Evolutionary conservation across 1,284 basidiomycete genomes (phyloP).

Genomic region (Phenoliferia sp.): DNA sequence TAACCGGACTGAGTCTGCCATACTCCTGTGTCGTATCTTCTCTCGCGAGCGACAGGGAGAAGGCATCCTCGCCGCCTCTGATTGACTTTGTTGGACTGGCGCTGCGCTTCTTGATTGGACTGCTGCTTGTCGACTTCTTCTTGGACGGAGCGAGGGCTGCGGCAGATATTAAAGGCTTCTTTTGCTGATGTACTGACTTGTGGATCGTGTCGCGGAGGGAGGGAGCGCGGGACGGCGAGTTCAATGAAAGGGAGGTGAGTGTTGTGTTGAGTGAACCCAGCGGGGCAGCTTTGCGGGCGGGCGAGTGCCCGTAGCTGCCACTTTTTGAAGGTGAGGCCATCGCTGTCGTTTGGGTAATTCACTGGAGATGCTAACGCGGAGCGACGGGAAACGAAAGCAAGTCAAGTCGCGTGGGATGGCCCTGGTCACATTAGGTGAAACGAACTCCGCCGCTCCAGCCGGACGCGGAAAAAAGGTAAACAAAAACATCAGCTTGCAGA

Average conservation of each 20-base stretch:
- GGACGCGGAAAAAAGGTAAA: too few species aligned
- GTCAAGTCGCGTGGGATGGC: too few species aligned
- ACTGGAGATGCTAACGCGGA: too few species aligned
- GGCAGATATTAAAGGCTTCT: conserved; percentile 5
- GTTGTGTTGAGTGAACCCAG: conserved; percentile 9
- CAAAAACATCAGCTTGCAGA: too few species aligned
- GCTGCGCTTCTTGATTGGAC: conserved; percentile 16
- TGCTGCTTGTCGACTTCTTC: neutral
- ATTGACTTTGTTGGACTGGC: neutral
- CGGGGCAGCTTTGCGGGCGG: conserved; percentile 1
- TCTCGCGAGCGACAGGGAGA: conserved; percentile 5
- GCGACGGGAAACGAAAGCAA: too few species aligned
- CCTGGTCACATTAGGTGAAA: too few species aligned
- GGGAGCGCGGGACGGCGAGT: conserved; percentile 20
- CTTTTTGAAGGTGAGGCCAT: neutral
- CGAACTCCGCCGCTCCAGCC: too few species aligned
- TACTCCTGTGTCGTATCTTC: neutral
- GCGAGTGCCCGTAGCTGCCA: conserved; percentile 13
- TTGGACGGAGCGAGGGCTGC: neutral
- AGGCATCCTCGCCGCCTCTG: neutral
- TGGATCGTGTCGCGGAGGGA: conserved; percentile 1
- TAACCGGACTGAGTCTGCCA: conserved; percentile 14
- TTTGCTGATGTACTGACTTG: neutral
- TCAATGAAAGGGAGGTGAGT: conserved; percentile 18
- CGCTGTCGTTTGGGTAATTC: too few species aligned